Evolutionary conservation across 768 basidiomycete species (phyloP), one percentile per base, ranked within the genome.

Genomic region (Cystoderma amianthinum): DNA sequence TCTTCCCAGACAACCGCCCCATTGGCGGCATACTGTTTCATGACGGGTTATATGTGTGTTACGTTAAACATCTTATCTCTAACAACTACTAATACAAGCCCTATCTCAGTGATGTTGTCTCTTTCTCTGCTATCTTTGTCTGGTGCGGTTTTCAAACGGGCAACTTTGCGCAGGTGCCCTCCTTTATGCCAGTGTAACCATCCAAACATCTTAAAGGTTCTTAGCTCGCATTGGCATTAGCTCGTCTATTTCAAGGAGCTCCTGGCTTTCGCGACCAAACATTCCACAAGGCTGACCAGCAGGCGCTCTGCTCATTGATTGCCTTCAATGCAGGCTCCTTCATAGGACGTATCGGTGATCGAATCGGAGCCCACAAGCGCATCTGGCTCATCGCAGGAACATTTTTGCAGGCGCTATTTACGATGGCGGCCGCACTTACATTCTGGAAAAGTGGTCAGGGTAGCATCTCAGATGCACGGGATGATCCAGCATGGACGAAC

Each of bases 141-240:
- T 91, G 88, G 85, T 85, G 82, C 58, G 86, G 82, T 11, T 90
- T 89, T 60, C 87, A 90, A 59, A 89, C 86, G 0, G 86, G 84
- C 39, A 86, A 86, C 55, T 77, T 78, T 48, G 69, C 77, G 7
- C 81, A 84, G 66, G 80, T 82, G 50, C 43, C 62, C 28, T 12
- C 19, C 10, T 36, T 40, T 9, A 22, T 36, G 35, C 19, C 17
- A 36, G 6, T 22, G 17, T 25, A n/a, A 18, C 32, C 24, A 32
- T 12, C 28, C 13, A 5, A 23, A 20, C 4, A 17, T 46, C 40
- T 46, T 18, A 23, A 25, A n/a, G n/a, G 24, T 4, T 28, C 20
- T 18, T 24, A 93, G 80, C 68, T 94, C 11, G 74, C 85, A 1
- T 64, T 94, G 18, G 90, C 91, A 2, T 55, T 94, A 38, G 88